A percentile compares a stretch with the other conserved stretches of the same genome.
phyloP scores from a whole-genome alignment of 1,284 basidiomycete genomes.

The Entoloma clypeatum region DNA sequence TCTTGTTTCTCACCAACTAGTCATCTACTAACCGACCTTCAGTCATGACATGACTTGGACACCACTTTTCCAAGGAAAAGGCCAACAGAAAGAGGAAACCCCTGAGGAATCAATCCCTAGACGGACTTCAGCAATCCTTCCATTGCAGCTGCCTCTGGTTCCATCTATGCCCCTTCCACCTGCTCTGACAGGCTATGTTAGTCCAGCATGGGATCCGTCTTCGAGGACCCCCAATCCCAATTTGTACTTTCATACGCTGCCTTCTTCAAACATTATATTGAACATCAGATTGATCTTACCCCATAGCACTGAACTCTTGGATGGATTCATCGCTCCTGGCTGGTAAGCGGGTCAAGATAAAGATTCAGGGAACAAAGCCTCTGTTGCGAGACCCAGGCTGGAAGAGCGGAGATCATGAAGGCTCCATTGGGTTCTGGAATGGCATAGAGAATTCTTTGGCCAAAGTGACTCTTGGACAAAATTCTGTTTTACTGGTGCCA shows the following conservation, averaged over 20 bases:
- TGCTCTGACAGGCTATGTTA: background rate
- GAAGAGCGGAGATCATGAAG: conserved; percentile 5
- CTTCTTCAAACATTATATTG: background rate
- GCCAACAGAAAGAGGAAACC: background rate
- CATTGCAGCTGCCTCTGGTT: background rate
- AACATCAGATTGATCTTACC: background rate
- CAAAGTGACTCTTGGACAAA: background rate
- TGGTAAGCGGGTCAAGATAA: conserved; percentile 4
- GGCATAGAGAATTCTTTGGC: background rate
- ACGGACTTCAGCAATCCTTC: background rate
- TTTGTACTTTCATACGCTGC: background rate
- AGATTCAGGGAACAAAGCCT: conserved; percentile 2
- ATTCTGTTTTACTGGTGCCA: background rate
- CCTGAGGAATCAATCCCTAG: background rate
- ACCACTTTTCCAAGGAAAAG: background rate
- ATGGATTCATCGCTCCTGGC: background rate
- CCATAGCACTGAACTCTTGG: conserved; percentile 1
- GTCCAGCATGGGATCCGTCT: conserved; percentile 5
- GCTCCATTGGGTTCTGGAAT: background rate
- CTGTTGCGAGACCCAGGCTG: conserved; percentile 5
- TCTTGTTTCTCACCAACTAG: background rate
- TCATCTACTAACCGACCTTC: background rate
- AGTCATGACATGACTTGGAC: background rate
- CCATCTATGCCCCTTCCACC: conserved; percentile 2
- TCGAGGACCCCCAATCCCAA: background rate